Base-by-base conservation (phyloP, 129 eudicot species). In the Flaveria sonorensis region DNA sequence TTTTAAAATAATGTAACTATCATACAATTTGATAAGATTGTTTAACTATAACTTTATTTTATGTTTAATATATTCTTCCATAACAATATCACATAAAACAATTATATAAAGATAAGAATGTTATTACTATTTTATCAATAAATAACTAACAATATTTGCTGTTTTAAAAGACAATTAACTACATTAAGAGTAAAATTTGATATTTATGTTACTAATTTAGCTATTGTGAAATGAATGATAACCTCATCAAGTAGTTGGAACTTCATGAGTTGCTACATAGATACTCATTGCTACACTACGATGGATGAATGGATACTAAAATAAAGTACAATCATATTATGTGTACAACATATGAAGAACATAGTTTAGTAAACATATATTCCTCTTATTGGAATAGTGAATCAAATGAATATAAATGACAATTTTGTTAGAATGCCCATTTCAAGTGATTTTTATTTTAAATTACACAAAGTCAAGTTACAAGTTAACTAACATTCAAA, bases 201-300 rank as follows among this genome's bases (percentile, higher is more conserved):
- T 50, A 50, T n/a, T 12, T 72, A 39, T 73, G 65, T 32, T 61
- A 53, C 60, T 52, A 36, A 32, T 4, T 48, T 55, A 23, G 26
- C 61, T 65, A 53, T 73, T 80, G 13, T 6, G 56, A 73, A 64
- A 72, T 63, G 68, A 80, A 73, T 80, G 74, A 80, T 80, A 53
- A 80, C 75, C 53, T 46, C 75, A 80, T 80, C 83, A 73, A 73
- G 83, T 80, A 66, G 74, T 52, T 73, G 74, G 74, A 74, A 69
- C 82, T 70, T 16, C 10, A 77, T 79, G 78, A 36, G 73, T 79
- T 53, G 74, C 73, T 80, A 80, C 20, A 73, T 80, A 52, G 82
- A 63, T 62, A 62, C 63, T 61, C 78, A 73, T 72, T 63, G 83
- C 83, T 79, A 63, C 73, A 50, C 78, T 63, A 50, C 72, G 73